Percentiles rank a stretch among this genome's conserved stretches.
These are phyloP conservation scores for Ophiocordyceps camponoti-rufipedis DNA, from an alignment of 2,329 filamentous ascomycete species.

Conservation along the genomic window DNA sequence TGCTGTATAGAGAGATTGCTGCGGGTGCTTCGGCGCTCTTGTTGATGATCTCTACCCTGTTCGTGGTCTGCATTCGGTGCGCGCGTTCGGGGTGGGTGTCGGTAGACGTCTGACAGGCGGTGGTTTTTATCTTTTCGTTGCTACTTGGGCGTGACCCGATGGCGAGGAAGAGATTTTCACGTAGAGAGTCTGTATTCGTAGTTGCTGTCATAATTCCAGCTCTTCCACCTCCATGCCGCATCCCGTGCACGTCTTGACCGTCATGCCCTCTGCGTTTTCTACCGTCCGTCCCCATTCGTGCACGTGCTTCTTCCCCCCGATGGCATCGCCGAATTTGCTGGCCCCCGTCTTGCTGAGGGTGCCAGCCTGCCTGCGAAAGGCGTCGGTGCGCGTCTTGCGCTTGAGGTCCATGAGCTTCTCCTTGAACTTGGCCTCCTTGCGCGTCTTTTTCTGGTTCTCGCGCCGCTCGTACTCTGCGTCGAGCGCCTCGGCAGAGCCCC, in stretches of 20 bases:
- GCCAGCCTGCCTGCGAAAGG: constrained; percentile 56
- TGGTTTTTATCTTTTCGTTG: constrained; percentile 38
- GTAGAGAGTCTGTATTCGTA: too few species aligned
- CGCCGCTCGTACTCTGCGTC: constrained; percentile 78
- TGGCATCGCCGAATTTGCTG: constrained; percentile 56
- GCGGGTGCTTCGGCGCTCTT: constrained; percentile 3
- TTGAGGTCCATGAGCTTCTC: constrained; percentile 79
- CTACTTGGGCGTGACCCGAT: constrained; percentile 23
- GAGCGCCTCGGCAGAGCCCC: constrained; percentile 71
- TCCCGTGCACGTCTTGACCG: constrained; percentile 58
- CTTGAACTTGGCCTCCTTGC: constrained; percentile 85
- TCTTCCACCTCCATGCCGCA: constrained; percentile 70
- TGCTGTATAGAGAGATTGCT: constrained; percentile 61
- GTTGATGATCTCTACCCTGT: constrained; percentile 82
- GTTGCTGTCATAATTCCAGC: constrained; percentile 32
- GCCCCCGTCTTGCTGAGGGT: constrained; percentile 33
- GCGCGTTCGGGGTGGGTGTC: constrained; percentile 59
- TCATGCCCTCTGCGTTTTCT: constrained; percentile 53
- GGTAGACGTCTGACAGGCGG: constrained; percentile 78
- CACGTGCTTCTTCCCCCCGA: constrained; percentile 57
- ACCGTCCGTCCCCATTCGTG: constrained; percentile 71
- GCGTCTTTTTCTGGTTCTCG: constrained; percentile 59
- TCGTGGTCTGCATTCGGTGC: constrained; percentile 54
- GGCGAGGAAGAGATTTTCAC: constrained; percentile 29
- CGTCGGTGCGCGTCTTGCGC: constrained; percentile 81